Evolutionary conservation across 345 rosid species (phyloP).

Genomic region (Arabidopsis thaliana): DNA sequence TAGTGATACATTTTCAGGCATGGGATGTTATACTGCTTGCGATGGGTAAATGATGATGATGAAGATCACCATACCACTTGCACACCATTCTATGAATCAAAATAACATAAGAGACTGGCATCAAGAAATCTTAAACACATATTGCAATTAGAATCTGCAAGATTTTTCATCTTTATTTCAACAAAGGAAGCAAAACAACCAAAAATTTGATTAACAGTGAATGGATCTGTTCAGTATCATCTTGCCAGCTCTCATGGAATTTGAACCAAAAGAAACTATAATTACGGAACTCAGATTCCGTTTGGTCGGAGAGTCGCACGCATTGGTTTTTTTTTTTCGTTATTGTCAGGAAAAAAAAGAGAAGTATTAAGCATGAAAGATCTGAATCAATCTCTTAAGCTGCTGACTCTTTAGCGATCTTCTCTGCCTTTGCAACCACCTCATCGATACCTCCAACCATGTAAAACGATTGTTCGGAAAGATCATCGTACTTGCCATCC

Average conservation of each 20-base stretch:
- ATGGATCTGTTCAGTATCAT: constrained; percentile 36
- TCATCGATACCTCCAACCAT: constrained; percentile 71
- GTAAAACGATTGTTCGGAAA: constrained; percentile 64
- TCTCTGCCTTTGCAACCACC: constrained; percentile 58
- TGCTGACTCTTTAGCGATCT: constrained; percentile 72
- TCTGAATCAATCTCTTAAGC: constrained; percentile 37
- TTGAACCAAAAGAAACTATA: constrained; percentile 24
- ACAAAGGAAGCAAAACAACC: constrained; percentile 30
- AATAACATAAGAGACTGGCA: neutral
- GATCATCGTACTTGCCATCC: constrained; percentile 51
- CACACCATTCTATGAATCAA: neutral
- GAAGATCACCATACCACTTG: neutral
- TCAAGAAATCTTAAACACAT: neutral
- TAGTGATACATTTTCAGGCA: constrained; percentile 4
- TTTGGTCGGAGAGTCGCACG: constrained; percentile 18
- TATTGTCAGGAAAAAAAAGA: constrained; percentile 35
- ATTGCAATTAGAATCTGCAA: constrained; percentile 32
- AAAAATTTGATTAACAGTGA: constrained; percentile 33
- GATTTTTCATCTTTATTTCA: constrained; percentile 28
- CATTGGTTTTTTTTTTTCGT: constrained; percentile 36
- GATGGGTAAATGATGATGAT: neutral
- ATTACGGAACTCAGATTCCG: constrained; percentile 31
- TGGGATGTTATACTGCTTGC: neutral
- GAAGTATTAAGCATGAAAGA: neutral
- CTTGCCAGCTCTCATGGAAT: constrained; percentile 22